phyloP scores from a whole-genome alignment of 164 flowering plant genomes.

The Nymphaea colorata region DNA sequence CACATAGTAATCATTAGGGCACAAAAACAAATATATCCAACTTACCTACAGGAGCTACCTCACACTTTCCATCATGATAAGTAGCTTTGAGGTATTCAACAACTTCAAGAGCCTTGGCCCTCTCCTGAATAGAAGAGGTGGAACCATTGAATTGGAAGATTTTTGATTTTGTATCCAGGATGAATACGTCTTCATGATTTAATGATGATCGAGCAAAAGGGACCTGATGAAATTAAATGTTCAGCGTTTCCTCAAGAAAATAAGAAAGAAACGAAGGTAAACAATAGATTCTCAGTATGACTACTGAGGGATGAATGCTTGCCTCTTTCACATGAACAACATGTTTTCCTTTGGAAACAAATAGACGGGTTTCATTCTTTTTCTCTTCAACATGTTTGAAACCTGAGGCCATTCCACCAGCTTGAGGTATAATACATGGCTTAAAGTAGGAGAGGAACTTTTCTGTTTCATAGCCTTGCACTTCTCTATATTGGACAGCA shows the following conservation, averaged over 20 bases:
- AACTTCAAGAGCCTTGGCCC: constrained; percentile 96
- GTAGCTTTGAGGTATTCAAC: constrained; percentile 93
- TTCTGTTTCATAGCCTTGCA: constrained; percentile 97
- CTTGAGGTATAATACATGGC: constrained; percentile 92
- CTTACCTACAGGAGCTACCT: constrained; percentile 87
- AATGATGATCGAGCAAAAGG: constrained; percentile 92
- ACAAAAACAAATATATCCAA: neutral
- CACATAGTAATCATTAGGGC: no score
- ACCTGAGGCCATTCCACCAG: constrained; percentile 93
- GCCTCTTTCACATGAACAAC: constrained; percentile 97
- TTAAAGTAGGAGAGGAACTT: constrained; percentile 92
- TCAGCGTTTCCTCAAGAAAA: neutral
- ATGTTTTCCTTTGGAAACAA: constrained; percentile 76
- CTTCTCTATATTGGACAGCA: constrained; percentile 98
- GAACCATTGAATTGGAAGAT: constrained; percentile 97
- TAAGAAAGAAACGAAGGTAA: neutral
- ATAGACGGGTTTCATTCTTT: neutral
- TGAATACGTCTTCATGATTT: constrained; percentile 91
- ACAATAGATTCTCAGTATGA: neutral
- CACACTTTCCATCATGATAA: constrained; percentile 96
- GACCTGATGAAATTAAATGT: constrained; percentile 32
- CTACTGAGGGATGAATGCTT: constrained; percentile 18
- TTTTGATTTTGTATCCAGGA: constrained; percentile 86
- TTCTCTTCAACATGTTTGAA: constrained; percentile 40
- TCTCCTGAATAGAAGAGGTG: constrained; percentile 85